A percentile compares a stretch with the other conserved stretches of the same genome.
phyloP scores from a whole-genome alignment of 2,329 filamentous ascomycete species.

The Scedosporium boydii region DNA sequence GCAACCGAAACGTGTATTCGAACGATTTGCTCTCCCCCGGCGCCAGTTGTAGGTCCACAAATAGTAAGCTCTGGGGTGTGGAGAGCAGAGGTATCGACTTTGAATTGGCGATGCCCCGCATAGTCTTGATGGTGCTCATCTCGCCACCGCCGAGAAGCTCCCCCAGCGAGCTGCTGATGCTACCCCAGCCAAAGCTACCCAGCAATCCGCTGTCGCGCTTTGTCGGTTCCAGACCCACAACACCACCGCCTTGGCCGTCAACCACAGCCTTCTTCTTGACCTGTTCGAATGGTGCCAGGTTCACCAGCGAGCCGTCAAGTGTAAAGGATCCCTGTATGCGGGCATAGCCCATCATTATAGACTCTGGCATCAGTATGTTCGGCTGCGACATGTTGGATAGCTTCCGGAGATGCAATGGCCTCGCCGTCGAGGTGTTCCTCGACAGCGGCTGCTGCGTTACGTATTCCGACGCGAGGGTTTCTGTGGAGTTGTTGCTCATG shows the following conservation, averaged over 20 bases:
- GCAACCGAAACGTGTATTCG: constrained; percentile 77
- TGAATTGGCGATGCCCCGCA: constrained; percentile 78
- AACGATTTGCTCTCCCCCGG: constrained; percentile 85
- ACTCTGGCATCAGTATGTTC: constrained; percentile 53
- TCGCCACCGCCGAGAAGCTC: constrained; percentile 80
- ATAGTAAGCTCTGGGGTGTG: constrained; percentile 89
- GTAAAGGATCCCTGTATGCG: constrained; percentile 90
- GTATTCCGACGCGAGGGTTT: constrained; percentile 88
- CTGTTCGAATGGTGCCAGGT: constrained; percentile 83
- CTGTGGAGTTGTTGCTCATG: constrained; percentile 86
- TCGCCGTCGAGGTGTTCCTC: constrained; percentile 12
- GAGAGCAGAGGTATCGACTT: constrained; percentile 86
- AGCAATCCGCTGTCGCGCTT: constrained; percentile 74
- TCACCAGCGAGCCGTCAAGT: constrained; percentile 82
- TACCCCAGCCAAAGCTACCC: constrained; percentile 78
- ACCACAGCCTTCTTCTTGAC: constrained; percentile 92
- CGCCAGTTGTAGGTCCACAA: constrained; percentile 80
- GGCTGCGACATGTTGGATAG: constrained; percentile 32
- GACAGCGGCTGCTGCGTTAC: constrained; percentile 39
- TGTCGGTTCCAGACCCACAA: constrained; percentile 66
- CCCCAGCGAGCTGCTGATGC: constrained; percentile 76
- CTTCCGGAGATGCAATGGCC: constrained; percentile 36
- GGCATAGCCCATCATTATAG: constrained; percentile 95
- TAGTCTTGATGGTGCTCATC: constrained; percentile 88
- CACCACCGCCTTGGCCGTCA: constrained; percentile 76